These are phyloP conservation scores for Primulina tabacum DNA, from an alignment of 257 asterid genomes.

Conservation along the genomic window DNA sequence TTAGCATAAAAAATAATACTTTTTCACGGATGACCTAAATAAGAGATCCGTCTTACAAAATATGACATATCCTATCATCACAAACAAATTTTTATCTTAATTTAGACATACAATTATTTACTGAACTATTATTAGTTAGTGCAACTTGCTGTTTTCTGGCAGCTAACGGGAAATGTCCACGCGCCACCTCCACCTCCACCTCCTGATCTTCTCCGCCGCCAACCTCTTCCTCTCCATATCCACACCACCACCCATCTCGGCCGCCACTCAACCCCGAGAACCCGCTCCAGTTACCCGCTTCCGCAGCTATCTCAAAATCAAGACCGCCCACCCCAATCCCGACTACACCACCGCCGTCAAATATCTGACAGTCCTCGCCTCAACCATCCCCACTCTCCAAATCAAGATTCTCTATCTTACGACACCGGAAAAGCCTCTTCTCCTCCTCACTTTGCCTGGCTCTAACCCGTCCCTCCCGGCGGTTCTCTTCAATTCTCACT, in stretches of 20 bases:
- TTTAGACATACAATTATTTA: no score
- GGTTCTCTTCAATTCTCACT: slow-evolving; percentile 78
- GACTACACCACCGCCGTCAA: slow-evolving; percentile 65
- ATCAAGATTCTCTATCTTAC: slow-evolving; percentile 41
- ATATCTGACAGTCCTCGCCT: slow-evolving; percentile 59
- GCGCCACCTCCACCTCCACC: slow-evolving; percentile 28
- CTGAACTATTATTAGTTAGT: no score
- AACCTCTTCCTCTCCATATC: slow-evolving; percentile 20
- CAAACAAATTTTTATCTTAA: no score
- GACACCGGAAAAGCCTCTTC: slow-evolving; percentile 59
- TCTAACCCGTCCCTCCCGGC: slow-evolving; percentile 73
- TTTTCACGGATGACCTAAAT: no score
- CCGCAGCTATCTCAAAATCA: slow-evolving; percentile 68
- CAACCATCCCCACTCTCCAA: slow-evolving; percentile 55
- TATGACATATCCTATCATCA: no score
- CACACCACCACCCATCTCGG: slow-evolving; percentile 8
- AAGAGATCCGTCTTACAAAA: no score
- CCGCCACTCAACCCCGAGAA: slow-evolving; percentile 19
- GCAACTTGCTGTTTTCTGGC: no score
- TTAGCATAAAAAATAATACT: no score
- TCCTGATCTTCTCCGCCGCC: slow-evolving; percentile 28
- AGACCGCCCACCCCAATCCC: slow-evolving; percentile 85
- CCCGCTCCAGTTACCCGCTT: slow-evolving; percentile 53
- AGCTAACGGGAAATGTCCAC: slow-evolving; percentile 28
- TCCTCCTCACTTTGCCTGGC: slow-evolving; percentile 74